A percentile compares a stretch with the other conserved stretches of the same genome.
phyloP scores from a whole-genome alignment of 345 rosid genomes.

The Orychophragmus violaceus region DNA sequence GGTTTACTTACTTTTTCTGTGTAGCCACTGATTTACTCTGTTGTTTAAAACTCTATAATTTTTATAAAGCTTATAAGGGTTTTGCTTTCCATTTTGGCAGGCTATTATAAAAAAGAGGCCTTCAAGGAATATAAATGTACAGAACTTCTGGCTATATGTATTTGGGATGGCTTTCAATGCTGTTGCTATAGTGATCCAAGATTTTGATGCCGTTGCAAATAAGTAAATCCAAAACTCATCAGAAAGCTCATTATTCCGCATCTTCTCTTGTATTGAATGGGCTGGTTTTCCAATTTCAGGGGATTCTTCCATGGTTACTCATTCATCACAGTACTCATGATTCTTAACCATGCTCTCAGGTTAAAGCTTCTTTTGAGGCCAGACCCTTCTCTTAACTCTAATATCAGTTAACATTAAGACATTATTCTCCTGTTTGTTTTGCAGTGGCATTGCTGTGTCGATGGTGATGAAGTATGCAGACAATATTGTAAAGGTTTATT shows the following conservation, averaged over 20 bases:
- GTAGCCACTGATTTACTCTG: neutral
- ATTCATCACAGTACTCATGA: conserved; percentile 73
- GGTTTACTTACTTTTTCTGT: neutral
- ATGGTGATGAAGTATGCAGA: conserved; percentile 99
- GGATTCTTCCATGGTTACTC: conserved; percentile 99
- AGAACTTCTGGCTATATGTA: conserved; percentile 89
- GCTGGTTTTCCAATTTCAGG: conserved; percentile 35
- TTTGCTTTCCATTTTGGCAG: conserved; percentile 42
- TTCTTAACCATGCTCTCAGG: conserved; percentile 97
- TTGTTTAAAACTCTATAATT: neutral
- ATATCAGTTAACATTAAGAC: neutral
- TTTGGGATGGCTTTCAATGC: conserved; percentile 98
- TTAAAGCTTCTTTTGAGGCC: conserved; percentile 23
- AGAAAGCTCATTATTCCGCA: neutral
- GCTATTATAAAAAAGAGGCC: conserved; percentile 92
- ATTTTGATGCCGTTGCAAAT: conserved; percentile 81
- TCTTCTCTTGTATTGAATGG: neutral
- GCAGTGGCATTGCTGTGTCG: conserved; percentile 94
- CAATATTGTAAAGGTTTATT: conserved; percentile 96
- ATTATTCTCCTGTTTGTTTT: conserved; percentile 6
- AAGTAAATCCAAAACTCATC: conserved; percentile 43
- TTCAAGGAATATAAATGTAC: conserved; percentile 91
- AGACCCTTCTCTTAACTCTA: conserved; percentile 5
- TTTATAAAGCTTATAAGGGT: too few species aligned
- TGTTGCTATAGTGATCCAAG: conserved; percentile 78